Conservation (phyloP, 2,329 filamentous ascomycete species). For the Geosmithia flava region DNA sequence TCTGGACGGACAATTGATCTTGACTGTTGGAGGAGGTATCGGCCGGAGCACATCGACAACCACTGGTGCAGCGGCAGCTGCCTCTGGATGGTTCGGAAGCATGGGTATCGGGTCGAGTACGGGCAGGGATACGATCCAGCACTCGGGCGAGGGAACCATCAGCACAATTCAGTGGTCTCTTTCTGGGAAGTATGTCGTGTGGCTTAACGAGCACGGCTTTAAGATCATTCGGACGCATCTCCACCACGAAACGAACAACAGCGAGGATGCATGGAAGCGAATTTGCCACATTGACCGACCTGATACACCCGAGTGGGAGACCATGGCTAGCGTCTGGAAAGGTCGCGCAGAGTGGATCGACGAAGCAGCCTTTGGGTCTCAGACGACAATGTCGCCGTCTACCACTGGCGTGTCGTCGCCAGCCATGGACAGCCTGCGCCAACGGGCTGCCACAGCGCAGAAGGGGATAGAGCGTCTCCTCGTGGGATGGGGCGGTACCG, state of each 20-base stretch:
- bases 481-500: constrained; percentile 90
- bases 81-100: constrained; percentile 82
- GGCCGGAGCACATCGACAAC: constrained; percentile 81
- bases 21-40: constrained; percentile 69
- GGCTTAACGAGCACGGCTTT: constrained; percentile 94
- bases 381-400: constrained; percentile 39
- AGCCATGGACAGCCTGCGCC: constrained; percentile 32
- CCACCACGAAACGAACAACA: constrained; percentile 62
- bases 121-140: constrained; percentile 76
- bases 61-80: constrained; percentile 67
- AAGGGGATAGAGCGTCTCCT: constrained; percentile 63
- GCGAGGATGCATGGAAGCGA: constrained; percentile 83
- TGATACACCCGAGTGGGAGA: constrained; percentile 78
- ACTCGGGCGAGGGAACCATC: constrained; percentile 85
- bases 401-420: constrained; percentile 22
- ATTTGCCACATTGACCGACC: constrained; percentile 88
- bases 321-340: constrained; percentile 95
- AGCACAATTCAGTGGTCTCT: constrained; percentile 90
- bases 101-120: constrained; percentile 69
- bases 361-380: constrained; percentile 62
- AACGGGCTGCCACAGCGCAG: constrained; percentile 33
- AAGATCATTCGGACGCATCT: constrained; percentile 93
- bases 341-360: constrained; percentile 89
- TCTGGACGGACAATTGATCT: constrained; percentile 71
- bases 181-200: constrained; percentile 83